Conservation (phyloP, 2,329 filamentous ascomycete genomes). For the Talaromyces piceae region DNA sequence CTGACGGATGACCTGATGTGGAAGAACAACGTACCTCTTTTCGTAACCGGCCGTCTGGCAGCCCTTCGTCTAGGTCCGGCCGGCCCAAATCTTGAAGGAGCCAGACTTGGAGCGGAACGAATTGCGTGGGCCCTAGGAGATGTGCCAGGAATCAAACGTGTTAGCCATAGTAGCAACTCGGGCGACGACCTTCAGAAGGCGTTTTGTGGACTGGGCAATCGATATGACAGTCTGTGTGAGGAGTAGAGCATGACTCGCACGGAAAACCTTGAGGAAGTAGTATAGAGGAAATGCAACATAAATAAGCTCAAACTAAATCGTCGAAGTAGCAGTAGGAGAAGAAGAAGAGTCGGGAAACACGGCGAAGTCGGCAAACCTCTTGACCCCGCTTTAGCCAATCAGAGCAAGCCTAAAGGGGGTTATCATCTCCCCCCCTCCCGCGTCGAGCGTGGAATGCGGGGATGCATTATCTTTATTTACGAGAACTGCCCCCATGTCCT, state of each 20-base stretch:
- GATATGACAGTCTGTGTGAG: slow-evolving; percentile 26
- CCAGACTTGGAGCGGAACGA: slow-evolving; percentile 64
- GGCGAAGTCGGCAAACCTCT: not conserved
- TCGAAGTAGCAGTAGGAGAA: not conserved
- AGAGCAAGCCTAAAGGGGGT: not conserved
- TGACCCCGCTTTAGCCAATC: not conserved
- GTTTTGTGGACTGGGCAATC: slow-evolving; percentile 35
- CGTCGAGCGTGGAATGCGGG: slow-evolving; percentile 6
- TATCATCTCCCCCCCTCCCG: not conserved
- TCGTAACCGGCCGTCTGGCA: slow-evolving; percentile 61
- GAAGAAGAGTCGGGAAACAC: not conserved
- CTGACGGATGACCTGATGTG: slow-evolving; percentile 71
- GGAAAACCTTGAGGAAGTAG: not conserved
- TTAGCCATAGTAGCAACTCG: slow-evolving; percentile 13
- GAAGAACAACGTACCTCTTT: slow-evolving; percentile 64
- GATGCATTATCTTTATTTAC: slow-evolving; percentile 4
- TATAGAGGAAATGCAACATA: not conserved
- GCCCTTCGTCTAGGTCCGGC: slow-evolving; percentile 63
- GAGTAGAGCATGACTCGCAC: not conserved
- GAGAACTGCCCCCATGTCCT: not conserved
- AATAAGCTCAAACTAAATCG: not conserved
- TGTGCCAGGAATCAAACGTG: slow-evolving; percentile 32
- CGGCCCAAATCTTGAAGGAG: slow-evolving; percentile 66
- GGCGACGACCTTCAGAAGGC: slow-evolving; percentile 23
- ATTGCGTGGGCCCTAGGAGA: slow-evolving; percentile 65